Evolutionary conservation across 2,329 filamentous ascomycete genomes (phyloP), one percentile per base, ranked within the genome.

Genomic region (Anthostomella pinea): DNA sequence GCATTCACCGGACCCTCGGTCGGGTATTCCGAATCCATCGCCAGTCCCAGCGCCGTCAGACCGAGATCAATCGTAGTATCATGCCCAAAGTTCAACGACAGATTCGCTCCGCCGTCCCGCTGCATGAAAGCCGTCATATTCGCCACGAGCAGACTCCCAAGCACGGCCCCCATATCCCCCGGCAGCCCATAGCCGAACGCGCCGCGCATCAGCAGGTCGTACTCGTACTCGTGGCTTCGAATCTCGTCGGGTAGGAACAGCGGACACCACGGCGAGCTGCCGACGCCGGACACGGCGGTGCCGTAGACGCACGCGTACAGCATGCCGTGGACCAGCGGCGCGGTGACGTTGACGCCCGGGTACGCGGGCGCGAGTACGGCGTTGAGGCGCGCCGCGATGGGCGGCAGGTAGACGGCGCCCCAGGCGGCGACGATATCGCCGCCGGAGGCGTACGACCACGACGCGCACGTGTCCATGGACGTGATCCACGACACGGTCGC

Each of bases 261-360:
- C n/a, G 31, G 26, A 13, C 51, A 52, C 51, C 51, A 53, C 2
- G 47, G 47, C 1, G 51, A 51, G 2, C 41, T 45, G 8, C 33
- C 43, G 5, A 44, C 25, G 9, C 51, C 51, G 20, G 41, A 35
- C 4, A 38, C 45, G 2, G 51, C 43, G 2, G 51, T 53, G 15
- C 43, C 51, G 17, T 53, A 53, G 6, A 43, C 47, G 31, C 51
- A 53, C 8, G 47, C 49, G 15, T 45, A 52, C 6, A 53, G 17
- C 50, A 53, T 52, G 23, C 41, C 48, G 28, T 48, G 45, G 3
- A 44, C 37, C 16, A 50, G 46, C 6, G 19, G 33, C 0, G 44
- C 31, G 2, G 46, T 50, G 20, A 53, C 52, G 15, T 43, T 35
- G 16, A 47, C 43, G 8, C 17, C 33, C 3, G 45, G 45, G 20